Base-by-base conservation (phyloP, 805 yeast species). In the Candida caryicola region DNA sequence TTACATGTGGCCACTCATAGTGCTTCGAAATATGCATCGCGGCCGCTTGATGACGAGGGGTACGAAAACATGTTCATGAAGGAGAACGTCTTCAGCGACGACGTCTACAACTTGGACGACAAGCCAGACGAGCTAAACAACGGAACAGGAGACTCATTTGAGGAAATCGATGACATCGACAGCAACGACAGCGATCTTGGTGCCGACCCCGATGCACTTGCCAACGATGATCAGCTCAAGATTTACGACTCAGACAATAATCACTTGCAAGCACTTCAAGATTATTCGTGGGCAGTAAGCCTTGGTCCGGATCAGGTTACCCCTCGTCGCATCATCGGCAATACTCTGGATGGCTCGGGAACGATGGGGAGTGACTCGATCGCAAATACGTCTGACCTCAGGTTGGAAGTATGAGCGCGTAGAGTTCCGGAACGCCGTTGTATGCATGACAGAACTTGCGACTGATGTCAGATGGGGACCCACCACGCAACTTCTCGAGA, bases 11-110 rank as follows among this genome's bases (percentile, higher is more conserved):
- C 6, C 6, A 27, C 30, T 27, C 30, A 12, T 7, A 9, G 15
- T 27, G 6, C 9, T 27, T 6, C 6, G 38, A 26, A 17, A 23
- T 15, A 19, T 5, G 14, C n/a, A 13, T 16, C n/a, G 19, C 36
- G 13, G 18, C 12, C 14, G n/a, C 31, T 45, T 40, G 52, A 50
- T 19, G 55, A 49, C 39, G 57, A 54, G 34, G 59, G 57, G 4
- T 55, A 55, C 39, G 47, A 44, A 31, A 37, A 44, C 21, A 18
- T 18, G 14, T 31, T 23, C 13, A 18, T 19, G 5, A 17, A 31
- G 13, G 36, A 38, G 25, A 42, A 50, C 15, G 7, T 33, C 2
- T 35, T 28, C 12, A 18, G 15, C 8, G 23, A 17, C 5, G 26
- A 28, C 7, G 9, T 10, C 7, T 21, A 21, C 23, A 17, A 35